Evolutionary conservation across 192 early-diverging fungal species (phyloP).

Genomic region (Linnemannia zychae): DNA sequence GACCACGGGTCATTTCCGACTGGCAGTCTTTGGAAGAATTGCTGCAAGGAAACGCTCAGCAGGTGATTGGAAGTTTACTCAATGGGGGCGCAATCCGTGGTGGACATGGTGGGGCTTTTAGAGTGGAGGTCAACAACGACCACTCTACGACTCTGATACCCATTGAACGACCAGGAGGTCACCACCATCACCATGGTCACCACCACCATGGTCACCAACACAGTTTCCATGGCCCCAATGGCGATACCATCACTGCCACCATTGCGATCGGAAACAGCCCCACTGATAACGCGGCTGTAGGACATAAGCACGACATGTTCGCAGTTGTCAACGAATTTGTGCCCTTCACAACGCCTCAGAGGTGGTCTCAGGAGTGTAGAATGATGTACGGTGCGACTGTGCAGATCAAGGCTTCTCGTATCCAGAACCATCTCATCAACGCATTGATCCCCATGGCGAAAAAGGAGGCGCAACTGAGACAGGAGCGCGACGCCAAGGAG

Average conservation of each 20-base stretch:
- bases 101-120: slow-evolving; percentile 31
- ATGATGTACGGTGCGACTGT: slow-evolving; percentile 81
- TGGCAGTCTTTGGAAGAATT: slow-evolving; percentile 76
- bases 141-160: slow-evolving; percentile 36
- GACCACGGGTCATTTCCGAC: slow-evolving; percentile 56
- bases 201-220: slow-evolving; percentile 11
- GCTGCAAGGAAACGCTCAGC: slow-evolving; percentile 60
- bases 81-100: slow-evolving; percentile 41
- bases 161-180: slow-evolving; percentile 25
- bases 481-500: slow-evolving; percentile 67
- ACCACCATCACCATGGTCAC: slow-evolving; percentile 31
- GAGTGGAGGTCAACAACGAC: slow-evolving; percentile 51
- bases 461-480: slow-evolving; percentile 71
- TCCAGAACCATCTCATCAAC: slow-evolving; percentile 77
- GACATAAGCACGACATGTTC: slow-evolving; percentile 56
- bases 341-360: slow-evolving; percentile 78
- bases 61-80: slow-evolving; percentile 34
- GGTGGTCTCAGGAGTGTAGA: slow-evolving; percentile 90
- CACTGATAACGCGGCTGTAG: slow-evolving; percentile 37
- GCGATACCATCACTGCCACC: slow-evolving; percentile 37
- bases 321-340: slow-evolving; percentile 76
- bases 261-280: slow-evolving; percentile 26
- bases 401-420: slow-evolving; percentile 67
- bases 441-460: slow-evolving; percentile 82
- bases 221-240: slow-evolving; percentile 43